phyloP scores from a whole-genome alignment of 23 red algal species.

The Agarophyton chilense region DNA sequence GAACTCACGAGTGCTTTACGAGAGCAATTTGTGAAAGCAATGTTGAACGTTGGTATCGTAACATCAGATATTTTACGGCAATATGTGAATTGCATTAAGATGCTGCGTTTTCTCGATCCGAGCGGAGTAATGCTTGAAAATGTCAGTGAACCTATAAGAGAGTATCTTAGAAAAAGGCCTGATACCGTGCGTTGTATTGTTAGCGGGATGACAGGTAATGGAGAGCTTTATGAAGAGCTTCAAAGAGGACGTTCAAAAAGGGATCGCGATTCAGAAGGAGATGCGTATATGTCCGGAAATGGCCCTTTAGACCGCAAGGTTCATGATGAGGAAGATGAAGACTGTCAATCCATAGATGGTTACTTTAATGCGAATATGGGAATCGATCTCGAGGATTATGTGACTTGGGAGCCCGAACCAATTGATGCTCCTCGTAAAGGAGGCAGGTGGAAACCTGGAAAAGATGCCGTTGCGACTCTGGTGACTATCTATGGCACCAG shows the following conservation, averaged over 20 bases:
- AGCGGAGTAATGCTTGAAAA: slow-evolving; percentile 70
- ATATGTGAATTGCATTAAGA: slow-evolving; percentile 71
- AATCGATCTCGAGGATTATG: slow-evolving; percentile 47
- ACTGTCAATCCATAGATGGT: slow-evolving; percentile 58
- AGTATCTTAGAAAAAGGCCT: slow-evolving; percentile 52
- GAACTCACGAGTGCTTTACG: slow-evolving; percentile 54
- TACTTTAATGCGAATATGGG: slow-evolving; percentile 20
- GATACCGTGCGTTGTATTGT: slow-evolving; percentile 84
- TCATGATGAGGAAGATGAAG: slow-evolving; percentile 54
- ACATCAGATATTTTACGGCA: slow-evolving; percentile 78
- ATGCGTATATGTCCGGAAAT: slow-evolving; percentile 25
- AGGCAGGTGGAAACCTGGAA: slow-evolving; percentile 50
- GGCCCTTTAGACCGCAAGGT: not conserved
- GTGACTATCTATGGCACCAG: slow-evolving; percentile 81
- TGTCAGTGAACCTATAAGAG: slow-evolving; percentile 70
- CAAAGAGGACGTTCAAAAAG: slow-evolving; percentile 31
- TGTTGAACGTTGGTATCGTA: slow-evolving; percentile 63
- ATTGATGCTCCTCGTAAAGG: slow-evolving; percentile 64
- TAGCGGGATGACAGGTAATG: slow-evolving; percentile 74
- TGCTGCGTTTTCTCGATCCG: slow-evolving; percentile 68
- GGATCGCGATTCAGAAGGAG: slow-evolving; percentile 26
- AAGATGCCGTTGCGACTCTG: slow-evolving; percentile 72
- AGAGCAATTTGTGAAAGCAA: slow-evolving; percentile 51
- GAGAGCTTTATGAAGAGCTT: slow-evolving; percentile 70
- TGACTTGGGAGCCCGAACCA: slow-evolving; percentile 75